Evolutionary conservation across 306 rosid genomes (phyloP), one percentile per base, ranked within the genome.

Genomic region (Inga leiocalycina): DNA sequence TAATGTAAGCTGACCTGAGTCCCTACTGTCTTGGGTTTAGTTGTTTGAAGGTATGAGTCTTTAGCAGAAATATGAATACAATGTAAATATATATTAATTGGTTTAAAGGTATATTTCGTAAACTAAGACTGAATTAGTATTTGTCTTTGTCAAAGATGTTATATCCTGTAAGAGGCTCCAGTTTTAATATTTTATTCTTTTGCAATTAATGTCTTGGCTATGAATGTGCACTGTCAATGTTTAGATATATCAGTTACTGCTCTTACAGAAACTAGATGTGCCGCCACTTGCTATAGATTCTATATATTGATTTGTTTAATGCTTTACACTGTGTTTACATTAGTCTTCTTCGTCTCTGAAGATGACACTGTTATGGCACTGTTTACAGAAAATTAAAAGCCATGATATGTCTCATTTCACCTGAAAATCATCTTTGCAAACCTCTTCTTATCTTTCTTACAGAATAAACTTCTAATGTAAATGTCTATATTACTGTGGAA

Each of bases 11-110:
- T 12, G 35, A n/a, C 34, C 7, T 71, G 35, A 44, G 35, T 70
- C 24, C 66, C 52, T 70, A 2, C 32, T 52, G 43, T 48, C 34
- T 65, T 39, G 65, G 74, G 43, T 22, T 39, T 11, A 39, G 73
- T 76, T 77, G 65, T 69, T 30, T 43, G 44, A 83, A 22, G 80
- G 37, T 78, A 45, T 16, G 74, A 46, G 41, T 78, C 24, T 78
- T 59, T 73, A 61, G 37, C 52, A 37, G 48, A 78, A 71, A 39
- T 39, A 30, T 52, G 57, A 79, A 68, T 9, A 68, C n/a, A 37
- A 39, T 62, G 37, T 30, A 14, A 13, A 30, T 73, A 44, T 10
- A 46, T 46, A 52, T 54, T 72, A 51, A 44, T 46, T 72, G 61
- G 16, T 30, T 73, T 73, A 9, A 52, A 52, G 59, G 59, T 17